Evolutionary conservation across 192 early-diverging fungal genomes (phyloP).

Genomic region (Powellomyces hirtus): DNA sequence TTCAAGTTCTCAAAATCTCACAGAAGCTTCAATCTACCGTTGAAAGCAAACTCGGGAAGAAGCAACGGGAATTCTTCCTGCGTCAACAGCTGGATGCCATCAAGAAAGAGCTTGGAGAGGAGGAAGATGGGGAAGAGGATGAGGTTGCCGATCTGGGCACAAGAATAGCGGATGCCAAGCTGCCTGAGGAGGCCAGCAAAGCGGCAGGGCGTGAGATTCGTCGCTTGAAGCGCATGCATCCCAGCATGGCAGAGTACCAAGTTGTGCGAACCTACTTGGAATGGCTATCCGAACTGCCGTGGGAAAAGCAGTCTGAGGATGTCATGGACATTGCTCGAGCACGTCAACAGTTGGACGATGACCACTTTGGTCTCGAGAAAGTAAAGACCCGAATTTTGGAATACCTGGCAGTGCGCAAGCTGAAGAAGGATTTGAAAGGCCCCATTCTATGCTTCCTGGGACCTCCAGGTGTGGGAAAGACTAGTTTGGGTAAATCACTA

Average conservation of each 20-base stretch:
- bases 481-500: conserved; percentile 76
- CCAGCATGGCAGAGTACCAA: conserved; percentile 73
- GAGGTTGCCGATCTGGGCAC: conserved; percentile 61
- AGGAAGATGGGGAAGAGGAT: conserved; percentile 62
- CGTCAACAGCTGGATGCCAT: conserved; percentile 81
- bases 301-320: conserved; percentile 60
- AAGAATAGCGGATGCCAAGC: conserved; percentile 52
- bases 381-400: conserved; percentile 82
- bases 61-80: conserved; percentile 78
- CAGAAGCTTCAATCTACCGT: conserved; percentile 70
- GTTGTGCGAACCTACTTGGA: conserved; percentile 78
- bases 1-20: conserved; percentile 77
- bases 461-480: conserved; percentile 72
- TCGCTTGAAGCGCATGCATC: conserved; percentile 66
- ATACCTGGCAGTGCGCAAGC: conserved; percentile 78
- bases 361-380: conserved; percentile 79
- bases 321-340: conserved; percentile 67
- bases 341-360: conserved; percentile 65
- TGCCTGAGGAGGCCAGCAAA: conserved; percentile 62
- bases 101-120: conserved; percentile 75
- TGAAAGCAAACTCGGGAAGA: conserved; percentile 72
- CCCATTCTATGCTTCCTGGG: conserved; percentile 68
- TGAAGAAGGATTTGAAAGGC: conserved; percentile 69
- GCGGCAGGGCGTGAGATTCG: conserved; percentile 64
- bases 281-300: conserved; percentile 74